phyloP scores from a whole-genome alignment of 495 filamentous ascomycete genomes.

The Poronia punctata region DNA sequence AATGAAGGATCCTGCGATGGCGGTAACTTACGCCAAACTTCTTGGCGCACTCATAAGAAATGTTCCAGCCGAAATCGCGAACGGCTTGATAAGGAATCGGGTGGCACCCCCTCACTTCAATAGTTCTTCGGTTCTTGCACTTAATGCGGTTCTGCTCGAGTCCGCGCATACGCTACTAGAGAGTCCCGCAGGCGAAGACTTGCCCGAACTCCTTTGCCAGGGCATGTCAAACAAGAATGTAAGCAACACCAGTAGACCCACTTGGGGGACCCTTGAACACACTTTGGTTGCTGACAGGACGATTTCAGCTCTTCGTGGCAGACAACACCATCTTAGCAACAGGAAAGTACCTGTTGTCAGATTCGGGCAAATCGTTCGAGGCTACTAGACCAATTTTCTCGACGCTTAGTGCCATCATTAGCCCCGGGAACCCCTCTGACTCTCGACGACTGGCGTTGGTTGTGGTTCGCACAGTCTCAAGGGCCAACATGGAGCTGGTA shows the following conservation, averaged over 20 bases:
- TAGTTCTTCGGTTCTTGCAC: slow-evolving; percentile 61
- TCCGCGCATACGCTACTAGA: slow-evolving; percentile 61
- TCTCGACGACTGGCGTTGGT: slow-evolving; percentile 85
- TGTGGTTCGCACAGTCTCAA: slow-evolving; percentile 75
- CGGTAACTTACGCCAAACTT: slow-evolving; percentile 80
- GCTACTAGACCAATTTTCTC: slow-evolving; percentile 71
- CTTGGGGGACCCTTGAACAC: neutral
- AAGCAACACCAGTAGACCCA: no score
- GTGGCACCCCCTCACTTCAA: slow-evolving; percentile 66
- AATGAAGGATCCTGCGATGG: slow-evolving; percentile 65
- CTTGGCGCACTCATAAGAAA: slow-evolving; percentile 85
- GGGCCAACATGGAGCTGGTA: slow-evolving; percentile 66
- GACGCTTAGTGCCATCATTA: slow-evolving; percentile 63
- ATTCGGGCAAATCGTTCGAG: slow-evolving; percentile 56
- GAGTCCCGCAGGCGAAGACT: slow-evolving; percentile 57
- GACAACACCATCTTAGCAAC: slow-evolving; percentile 89
- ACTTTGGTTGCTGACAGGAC: slow-evolving; percentile 9
- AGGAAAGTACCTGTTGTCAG: slow-evolving; percentile 83
- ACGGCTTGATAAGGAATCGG: slow-evolving; percentile 69
- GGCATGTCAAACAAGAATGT: slow-evolving; percentile 73
- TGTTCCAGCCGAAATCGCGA: slow-evolving; percentile 58
- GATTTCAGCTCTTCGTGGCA: slow-evolving; percentile 62
- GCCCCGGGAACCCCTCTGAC: slow-evolving; percentile 68
- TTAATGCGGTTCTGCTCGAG: slow-evolving; percentile 84
- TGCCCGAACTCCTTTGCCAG: slow-evolving; percentile 67